Evolutionary conservation across 202 grass and related monocot species (phyloP).

Genomic region (Eragrostis tef): DNA sequence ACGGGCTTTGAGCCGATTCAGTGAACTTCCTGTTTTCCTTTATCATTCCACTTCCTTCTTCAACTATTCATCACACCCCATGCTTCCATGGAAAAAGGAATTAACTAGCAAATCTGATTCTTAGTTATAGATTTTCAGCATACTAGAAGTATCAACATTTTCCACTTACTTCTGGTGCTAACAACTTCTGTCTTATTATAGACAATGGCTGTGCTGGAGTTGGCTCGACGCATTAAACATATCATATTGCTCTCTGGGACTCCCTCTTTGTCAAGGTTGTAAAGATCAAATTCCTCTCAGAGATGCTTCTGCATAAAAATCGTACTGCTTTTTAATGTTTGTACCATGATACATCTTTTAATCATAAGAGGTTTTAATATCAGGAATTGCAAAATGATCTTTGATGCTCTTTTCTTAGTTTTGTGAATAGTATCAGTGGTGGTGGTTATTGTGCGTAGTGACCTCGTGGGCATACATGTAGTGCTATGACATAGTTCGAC

Average conservation of each 20-base stretch:
- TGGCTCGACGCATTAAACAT: conserved; percentile 59
- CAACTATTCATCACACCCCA: conserved; percentile 2
- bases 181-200: conserved; percentile 46
- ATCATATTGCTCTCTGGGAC: conserved; percentile 93
- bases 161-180: conserved; percentile 30
- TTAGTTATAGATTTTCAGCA: conserved; percentile 27
- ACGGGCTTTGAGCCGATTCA: conserved; percentile 29
- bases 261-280: conserved; percentile 96
- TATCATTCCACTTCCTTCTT: background rate
- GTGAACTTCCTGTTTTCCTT: background rate
- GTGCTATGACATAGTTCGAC: background rate
- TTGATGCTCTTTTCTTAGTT: background rate
- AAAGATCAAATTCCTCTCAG: conserved; percentile 44
- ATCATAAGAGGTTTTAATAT: conserved; percentile 1
- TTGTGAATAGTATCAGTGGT: background rate
- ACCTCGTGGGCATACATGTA: background rate
- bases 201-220: conserved; percentile 77
- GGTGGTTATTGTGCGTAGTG: conserved; percentile 9
- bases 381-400: conserved; percentile 18
- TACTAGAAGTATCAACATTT: conserved; percentile 40
- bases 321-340: conserved; percentile 24
- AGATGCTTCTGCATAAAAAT: conserved; percentile 27
- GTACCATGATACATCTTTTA: conserved; percentile 1
- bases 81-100: background rate
- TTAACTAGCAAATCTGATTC: background rate